Evolutionary conservation across 2,329 filamentous ascomycete species (phyloP).

Genomic region (Venturia asperata): DNA sequence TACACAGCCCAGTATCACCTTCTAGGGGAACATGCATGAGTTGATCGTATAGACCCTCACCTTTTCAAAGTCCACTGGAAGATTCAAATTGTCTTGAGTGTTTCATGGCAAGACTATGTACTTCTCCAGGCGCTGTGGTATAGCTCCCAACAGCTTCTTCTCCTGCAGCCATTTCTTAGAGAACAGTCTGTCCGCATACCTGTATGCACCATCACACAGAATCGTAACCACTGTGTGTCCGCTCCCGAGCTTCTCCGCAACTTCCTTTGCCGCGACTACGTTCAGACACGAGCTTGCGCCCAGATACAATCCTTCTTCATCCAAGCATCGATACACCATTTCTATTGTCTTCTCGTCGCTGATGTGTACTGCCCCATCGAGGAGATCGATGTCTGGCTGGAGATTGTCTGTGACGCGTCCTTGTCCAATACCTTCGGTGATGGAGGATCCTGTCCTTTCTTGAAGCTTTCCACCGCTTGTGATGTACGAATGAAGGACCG

Average conservation of each 20-base stretch:
- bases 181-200: slow-evolving; percentile 91
- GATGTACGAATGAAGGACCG: slow-evolving; percentile 88
- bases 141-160: slow-evolving; percentile 73
- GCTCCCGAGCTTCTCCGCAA: slow-evolving; percentile 80
- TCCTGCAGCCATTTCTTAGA: slow-evolving; percentile 81
- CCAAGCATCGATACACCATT: slow-evolving; percentile 94
- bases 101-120: slow-evolving; percentile 80
- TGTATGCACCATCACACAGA: slow-evolving; percentile 92
- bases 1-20: not conserved
- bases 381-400: slow-evolving; percentile 69
- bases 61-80: not conserved
- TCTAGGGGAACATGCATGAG: not conserved
- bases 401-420: slow-evolving; percentile 95
- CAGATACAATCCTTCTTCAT: slow-evolving; percentile 92
- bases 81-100: not conserved
- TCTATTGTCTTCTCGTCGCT: slow-evolving; percentile 90
- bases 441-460: slow-evolving; percentile 78
- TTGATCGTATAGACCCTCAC: not conserved
- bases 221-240: slow-evolving; percentile 90
- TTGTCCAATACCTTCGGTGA: slow-evolving; percentile 97
- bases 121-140: slow-evolving; percentile 80
- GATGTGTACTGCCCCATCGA: slow-evolving; percentile 81
- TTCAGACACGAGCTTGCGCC: slow-evolving; percentile 92
- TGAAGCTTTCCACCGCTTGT: slow-evolving; percentile 71
- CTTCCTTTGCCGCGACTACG: slow-evolving; percentile 89